These are phyloP conservation scores for Alectoria sarmentosa DNA, from an alignment of 495 filamentous ascomycete species.

Conservation along the genomic window DNA sequence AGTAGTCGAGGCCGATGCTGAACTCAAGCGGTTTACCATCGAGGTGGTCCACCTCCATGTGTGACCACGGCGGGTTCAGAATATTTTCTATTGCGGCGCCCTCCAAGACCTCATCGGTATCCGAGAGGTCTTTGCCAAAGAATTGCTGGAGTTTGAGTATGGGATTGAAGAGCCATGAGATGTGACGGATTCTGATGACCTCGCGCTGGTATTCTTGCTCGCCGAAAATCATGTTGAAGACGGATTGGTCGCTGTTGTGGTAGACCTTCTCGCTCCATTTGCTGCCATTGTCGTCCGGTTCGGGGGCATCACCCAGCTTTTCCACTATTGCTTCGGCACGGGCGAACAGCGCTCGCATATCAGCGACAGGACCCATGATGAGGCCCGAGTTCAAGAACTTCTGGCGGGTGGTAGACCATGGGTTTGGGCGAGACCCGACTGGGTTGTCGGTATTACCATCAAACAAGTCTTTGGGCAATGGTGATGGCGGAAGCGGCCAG, in stretches of 20 bases:
- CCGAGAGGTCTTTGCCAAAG: slow-evolving; percentile 3
- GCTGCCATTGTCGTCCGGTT: slow-evolving; percentile 13
- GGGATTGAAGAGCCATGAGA: neutral
- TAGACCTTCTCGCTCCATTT: slow-evolving; percentile 7
- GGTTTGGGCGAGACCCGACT: slow-evolving; percentile 4
- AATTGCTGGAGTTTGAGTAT: neutral
- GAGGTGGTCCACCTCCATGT: neutral
- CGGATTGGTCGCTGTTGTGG: slow-evolving; percentile 13
- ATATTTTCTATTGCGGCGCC: neutral
- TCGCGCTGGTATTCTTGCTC: slow-evolving; percentile 13
- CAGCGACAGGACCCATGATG: slow-evolving; percentile 14
- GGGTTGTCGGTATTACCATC: slow-evolving; percentile 15
- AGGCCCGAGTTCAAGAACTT: slow-evolving; percentile 15
- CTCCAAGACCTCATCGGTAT: neutral
- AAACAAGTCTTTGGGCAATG: slow-evolving; percentile 6
- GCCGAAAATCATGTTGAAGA: slow-evolving; percentile 16
- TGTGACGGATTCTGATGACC: slow-evolving; percentile 7
- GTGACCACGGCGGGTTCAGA: neutral
- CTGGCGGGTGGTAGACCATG: slow-evolving; percentile 9
- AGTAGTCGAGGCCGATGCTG: slow-evolving; percentile 16
- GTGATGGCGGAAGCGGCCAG: slow-evolving; percentile 14
- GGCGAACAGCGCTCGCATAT: slow-evolving; percentile 16
- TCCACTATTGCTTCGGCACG: neutral
- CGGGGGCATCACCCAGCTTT: slow-evolving; percentile 7
- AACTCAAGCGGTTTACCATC: slow-evolving; percentile 5